A percentile compares a stretch with the other conserved stretches of the same genome.
Conservation (phyloP, 805 yeast genomes). For the Candida tibetensis region DNA sequence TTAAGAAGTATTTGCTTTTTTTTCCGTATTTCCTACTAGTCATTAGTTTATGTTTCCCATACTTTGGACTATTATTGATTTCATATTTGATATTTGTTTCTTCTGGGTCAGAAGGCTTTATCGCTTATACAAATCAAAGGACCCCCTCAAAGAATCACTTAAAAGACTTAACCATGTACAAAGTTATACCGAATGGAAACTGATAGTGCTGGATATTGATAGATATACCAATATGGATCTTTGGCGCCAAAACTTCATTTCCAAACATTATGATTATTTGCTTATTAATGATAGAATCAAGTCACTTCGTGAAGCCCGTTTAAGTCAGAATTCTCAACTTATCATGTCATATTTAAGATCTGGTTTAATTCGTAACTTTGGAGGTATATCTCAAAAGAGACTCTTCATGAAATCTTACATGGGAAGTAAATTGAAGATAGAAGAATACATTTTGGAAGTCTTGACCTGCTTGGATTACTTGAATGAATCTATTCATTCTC, state of each 20-base stretch:
- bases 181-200: conserved; percentile 71
- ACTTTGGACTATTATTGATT: conserved; percentile 41
- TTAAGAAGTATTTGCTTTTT: too few relatives aligned
- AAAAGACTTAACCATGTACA: conserved; percentile 50
- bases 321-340: conserved; percentile 51
- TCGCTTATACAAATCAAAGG: conserved; percentile 35
- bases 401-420: conserved; percentile 77
- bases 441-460: conserved; percentile 80
- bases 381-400: conserved; percentile 78
- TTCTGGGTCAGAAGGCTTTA: conserved; percentile 46
- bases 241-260: conserved; percentile 81
- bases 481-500: conserved; percentile 39
- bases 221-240: conserved; percentile 43
- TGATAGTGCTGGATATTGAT: conserved; percentile 48
- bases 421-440: conserved; percentile 88
- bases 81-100: conserved; percentile 42
- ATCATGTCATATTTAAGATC: conserved; percentile 71
- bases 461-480: conserved; percentile 62
- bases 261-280: conserved; percentile 78
- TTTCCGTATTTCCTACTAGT: too few relatives aligned
- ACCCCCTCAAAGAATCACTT: conserved; percentile 47
- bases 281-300: conserved; percentile 74
- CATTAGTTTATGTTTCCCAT: too few relatives aligned
- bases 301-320: conserved; percentile 59
- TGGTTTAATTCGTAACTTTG: conserved; percentile 85